A percentile compares a stretch with the other conserved stretches of the same genome.
Evolutionary conservation across 495 filamentous ascomycete genomes (phyloP).

Genomic region (Eremomyces bilateralis): DNA sequence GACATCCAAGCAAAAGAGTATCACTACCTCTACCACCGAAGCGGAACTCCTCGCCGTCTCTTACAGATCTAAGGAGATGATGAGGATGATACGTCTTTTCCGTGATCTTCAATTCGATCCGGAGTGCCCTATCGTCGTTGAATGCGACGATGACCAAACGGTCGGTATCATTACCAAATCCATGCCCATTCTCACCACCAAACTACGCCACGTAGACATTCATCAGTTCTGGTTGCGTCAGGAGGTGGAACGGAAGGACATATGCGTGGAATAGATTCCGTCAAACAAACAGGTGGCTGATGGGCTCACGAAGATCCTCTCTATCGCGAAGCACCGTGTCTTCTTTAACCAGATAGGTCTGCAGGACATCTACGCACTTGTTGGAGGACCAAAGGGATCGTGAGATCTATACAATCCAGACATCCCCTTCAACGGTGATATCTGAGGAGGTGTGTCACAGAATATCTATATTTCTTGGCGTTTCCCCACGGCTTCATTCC

Average conservation of each 20-base stretch:
- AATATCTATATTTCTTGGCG: too few species aligned
- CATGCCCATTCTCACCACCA: constrained; percentile 1
- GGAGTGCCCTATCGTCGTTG: background rate
- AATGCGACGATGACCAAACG: constrained; percentile 6
- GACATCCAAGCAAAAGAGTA: constrained; percentile 10
- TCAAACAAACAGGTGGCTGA: background rate
- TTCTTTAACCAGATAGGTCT: too few species aligned
- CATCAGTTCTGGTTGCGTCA: constrained; percentile 7
- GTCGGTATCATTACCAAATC: constrained; percentile 3
- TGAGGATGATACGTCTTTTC: constrained; percentile 5
- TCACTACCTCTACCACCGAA: constrained; percentile 15
- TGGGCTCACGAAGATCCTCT: constrained; percentile 4
- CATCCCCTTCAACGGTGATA: too few species aligned
- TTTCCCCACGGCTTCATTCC: too few species aligned
- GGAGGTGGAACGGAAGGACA: constrained; percentile 1
- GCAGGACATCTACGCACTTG: too few species aligned
- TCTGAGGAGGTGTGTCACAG: too few species aligned
- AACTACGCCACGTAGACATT: constrained; percentile 6
- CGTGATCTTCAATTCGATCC: constrained; percentile 1
- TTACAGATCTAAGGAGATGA: constrained; percentile 7
- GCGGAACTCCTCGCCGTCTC: constrained; percentile 11
- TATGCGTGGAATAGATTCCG: background rate
- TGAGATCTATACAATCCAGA: too few species aligned
- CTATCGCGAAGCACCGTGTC: too few species aligned
- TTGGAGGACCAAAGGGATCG: too few species aligned